Evolutionary conservation across 169 alveolate genomes (phyloP), one percentile per base, ranked within the genome.

Genomic region (Eimeria acervulina): DNA sequence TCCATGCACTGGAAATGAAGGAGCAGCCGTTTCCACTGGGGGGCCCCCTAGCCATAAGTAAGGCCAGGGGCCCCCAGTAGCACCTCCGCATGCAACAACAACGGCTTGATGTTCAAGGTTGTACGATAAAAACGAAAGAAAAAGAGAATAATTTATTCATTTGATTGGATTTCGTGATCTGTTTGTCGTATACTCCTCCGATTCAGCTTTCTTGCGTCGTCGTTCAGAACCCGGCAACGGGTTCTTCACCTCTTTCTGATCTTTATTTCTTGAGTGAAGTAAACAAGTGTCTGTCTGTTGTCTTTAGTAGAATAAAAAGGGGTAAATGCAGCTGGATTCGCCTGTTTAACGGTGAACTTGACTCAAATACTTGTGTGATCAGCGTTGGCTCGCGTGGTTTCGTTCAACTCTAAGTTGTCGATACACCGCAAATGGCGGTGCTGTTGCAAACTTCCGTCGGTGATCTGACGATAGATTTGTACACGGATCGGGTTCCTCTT

Each of bases 381-480:
- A n/a, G n/a, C n/a, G n/a, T n/a, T n/a, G n/a, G n/a, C n/a, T n/a
- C n/a, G n/a, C n/a, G n/a, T n/a, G 40, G 44, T 12, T 26, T 72
- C n/a, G 40, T 72, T 26, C 52, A 7, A 10, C 6, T 72, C 83
- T 26, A 51, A 72, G 83, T 6, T 72, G 83, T 72, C 83, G 40
- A 38, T 72, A 72, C 83, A 72, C 83, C 47, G 91, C 42, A 88
- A 66, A 99, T 98, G 99, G 97, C 99, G 51, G 99, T 98, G 70
- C 96, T 98, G n/a, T 84, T 99, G 81, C 99, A 98, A 96, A 99
- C 99, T 51, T 97, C 99, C 33, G 80, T 98, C 72, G 99, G 99
- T 59, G 99, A 99, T 96, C 44, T 99, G 38, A 98, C 97, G 76
- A 97, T 98, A 38, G 99, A 98, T 96, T 96, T 99, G 93, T 47